Base-by-base conservation (phyloP, 139 green algal genomes). In the Chlorella sp. region DNA sequence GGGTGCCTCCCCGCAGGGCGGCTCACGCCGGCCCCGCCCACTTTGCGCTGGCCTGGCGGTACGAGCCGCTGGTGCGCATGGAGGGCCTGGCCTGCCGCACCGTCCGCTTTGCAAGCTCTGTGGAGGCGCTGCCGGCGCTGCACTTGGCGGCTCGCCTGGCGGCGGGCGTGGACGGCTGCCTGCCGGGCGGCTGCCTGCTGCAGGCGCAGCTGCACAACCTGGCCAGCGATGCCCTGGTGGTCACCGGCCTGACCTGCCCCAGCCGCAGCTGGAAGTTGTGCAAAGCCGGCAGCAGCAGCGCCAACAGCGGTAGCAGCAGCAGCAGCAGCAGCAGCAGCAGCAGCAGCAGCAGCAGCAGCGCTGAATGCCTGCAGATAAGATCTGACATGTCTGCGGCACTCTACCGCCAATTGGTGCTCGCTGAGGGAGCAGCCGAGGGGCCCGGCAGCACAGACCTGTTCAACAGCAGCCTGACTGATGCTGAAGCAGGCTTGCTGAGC, bases 91-190 rank as follows among this genome's bases (percentile, higher is more conserved):
- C 84, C 11, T 90, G 89, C 86, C 89, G 92, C 62, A 91, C 86
- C 64, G 72, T 96, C 65, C 90, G 92, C 43, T 82, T 91, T 60
- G 81, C 85, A n/a, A 86, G 91, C 48, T 68, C 46, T 3, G 65
- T 95, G n/a, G 44, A 81, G 14, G 91, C 94, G 43, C 58, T 86
- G 51, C 91, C 92, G 0, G 56, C 89, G 38, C 77, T 95, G 69
- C 19, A 80, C 17, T 62, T 92, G 32, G 46, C 81, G 3, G 86
- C 91, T 5, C 70, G 64, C 58, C 70, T 73, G 60, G 34, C 46
- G 30, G 80, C 93, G 32, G 75, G 68, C 30, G 48, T 36, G 51
- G 73, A 69, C 62, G 84, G 73, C 72, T 88, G 34, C 64, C 34
- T n/a, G n/a, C 75, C 56, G 5, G 78, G 80, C 17, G 64, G 38